Evolutionary conservation across 345 rosid genomes (phyloP).

Genomic region (Brassica rapa): DNA sequence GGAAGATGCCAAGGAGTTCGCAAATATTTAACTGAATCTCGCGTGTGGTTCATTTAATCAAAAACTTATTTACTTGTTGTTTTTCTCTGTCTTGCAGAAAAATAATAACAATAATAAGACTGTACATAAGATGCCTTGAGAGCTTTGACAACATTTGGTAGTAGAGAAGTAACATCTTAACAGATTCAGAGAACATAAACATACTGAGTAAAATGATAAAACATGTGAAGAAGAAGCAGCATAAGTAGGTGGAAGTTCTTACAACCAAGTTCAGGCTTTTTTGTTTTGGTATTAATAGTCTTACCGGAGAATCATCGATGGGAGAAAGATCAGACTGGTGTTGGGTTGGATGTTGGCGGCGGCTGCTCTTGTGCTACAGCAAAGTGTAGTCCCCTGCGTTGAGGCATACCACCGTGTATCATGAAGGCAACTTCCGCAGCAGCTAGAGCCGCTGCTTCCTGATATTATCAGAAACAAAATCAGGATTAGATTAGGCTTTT

Average conservation of each 20-base stretch:
- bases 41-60: background rate
- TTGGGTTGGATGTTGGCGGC: slow-evolving; percentile 39
- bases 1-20: slow-evolving; percentile 68
- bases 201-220: slow-evolving; percentile 10
- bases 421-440: slow-evolving; percentile 92
- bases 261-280: slow-evolving; percentile 25
- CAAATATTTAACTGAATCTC: background rate
- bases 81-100: background rate
- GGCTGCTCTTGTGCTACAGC: slow-evolving; percentile 65
- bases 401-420: slow-evolving; percentile 62
- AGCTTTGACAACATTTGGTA: slow-evolving; percentile 19
- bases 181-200: slow-evolving; percentile 19
- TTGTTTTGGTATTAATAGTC: background rate
- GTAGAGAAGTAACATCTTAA: slow-evolving; percentile 11
- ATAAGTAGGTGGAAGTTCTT: slow-evolving; percentile 29
- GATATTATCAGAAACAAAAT: slow-evolving; percentile 27
- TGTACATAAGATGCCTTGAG: slow-evolving; percentile 23
- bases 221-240: slow-evolving; percentile 25
- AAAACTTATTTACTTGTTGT: background rate
- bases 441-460: slow-evolving; percentile 93
- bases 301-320: slow-evolving; percentile 14
- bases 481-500: background rate
- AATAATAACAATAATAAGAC: background rate
- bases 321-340: slow-evolving; percentile 24
- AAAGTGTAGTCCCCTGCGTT: slow-evolving; percentile 72